Percentiles rank a stretch among this genome's conserved stretches.
phyloP scores from a whole-genome alignment of 495 filamentous ascomycete genomes.

The Xylaria telfairii region DNA sequence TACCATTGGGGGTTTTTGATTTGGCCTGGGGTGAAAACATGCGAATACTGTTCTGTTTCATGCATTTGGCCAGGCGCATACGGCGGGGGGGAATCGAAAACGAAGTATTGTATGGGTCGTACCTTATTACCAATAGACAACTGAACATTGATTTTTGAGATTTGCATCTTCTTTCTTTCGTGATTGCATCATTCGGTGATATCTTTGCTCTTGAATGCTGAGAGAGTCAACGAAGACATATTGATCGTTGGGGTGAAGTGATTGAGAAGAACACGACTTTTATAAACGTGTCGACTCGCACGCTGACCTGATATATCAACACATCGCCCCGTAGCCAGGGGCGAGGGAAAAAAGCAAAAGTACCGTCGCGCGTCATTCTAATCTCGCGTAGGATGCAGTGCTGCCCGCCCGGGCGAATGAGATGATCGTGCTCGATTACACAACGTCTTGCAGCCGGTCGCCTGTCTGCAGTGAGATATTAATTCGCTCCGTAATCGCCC shows the following conservation, averaged over 20 bases:
- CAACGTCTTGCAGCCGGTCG: not conserved
- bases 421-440: not conserved
- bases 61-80: slow-evolving; percentile 15
- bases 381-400: slow-evolving; percentile 6
- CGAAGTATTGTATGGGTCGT: not conserved
- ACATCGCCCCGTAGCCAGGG: not conserved
- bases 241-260: not conserved
- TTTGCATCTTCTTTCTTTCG: not conserved
- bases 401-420: slow-evolving; percentile 4
- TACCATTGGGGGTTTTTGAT: not conserved
- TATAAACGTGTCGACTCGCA: not conserved
- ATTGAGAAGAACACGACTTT: not conserved
- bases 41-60: not conserved
- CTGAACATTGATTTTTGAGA: not conserved
- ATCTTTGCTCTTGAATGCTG: not conserved
- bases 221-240: not conserved
- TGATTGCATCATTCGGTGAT: slow-evolving; percentile 3
- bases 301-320: not conserved
- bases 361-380: not conserved
- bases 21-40: not conserved
- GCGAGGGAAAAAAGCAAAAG: slow-evolving; percentile 8
- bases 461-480: not conserved
- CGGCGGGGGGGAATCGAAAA: not conserved
- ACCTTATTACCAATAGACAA: not conserved
- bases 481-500: not conserved